These are phyloP conservation scores for Lachancea waltii DNA, from an alignment of 805 yeast genomes.

Conservation along the genomic window DNA sequence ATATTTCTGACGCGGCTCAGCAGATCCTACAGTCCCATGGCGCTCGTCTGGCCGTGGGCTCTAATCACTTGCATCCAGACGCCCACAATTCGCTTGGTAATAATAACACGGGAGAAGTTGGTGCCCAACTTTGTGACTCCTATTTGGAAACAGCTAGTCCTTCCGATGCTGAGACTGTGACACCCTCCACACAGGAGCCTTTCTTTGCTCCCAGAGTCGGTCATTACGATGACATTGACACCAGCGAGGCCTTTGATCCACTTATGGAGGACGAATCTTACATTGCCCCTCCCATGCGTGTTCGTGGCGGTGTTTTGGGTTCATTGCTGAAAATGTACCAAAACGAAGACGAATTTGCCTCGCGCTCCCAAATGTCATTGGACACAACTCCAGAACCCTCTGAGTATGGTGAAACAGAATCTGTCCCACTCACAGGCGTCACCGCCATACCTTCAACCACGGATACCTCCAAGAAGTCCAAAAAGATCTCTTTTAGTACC, in stretches of 20 bases:
- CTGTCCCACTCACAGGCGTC: constrained; percentile 4
- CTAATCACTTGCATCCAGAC: neutral
- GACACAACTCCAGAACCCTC: constrained; percentile 13
- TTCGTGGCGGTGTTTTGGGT: constrained; percentile 82
- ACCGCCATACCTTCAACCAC: constrained; percentile 5
- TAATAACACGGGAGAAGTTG: constrained; percentile 15
- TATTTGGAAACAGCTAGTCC: constrained; percentile 3
- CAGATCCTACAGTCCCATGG: constrained; percentile 47
- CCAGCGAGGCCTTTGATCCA: constrained; percentile 34
- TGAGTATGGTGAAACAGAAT: constrained; percentile 2
- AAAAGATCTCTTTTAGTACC: constrained; percentile 10
- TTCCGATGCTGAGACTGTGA: constrained; percentile 18
- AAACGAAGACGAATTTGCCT: constrained; percentile 15
- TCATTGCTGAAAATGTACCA: constrained; percentile 68
- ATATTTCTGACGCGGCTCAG: constrained; percentile 47
- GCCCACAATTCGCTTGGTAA: constrained; percentile 2
- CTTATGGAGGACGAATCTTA: constrained; percentile 26
- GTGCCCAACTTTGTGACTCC: constrained; percentile 6
- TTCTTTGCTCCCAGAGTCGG: constrained; percentile 41
- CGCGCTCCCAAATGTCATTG: constrained; percentile 15
- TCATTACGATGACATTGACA: constrained; percentile 32
- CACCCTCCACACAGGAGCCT: constrained; percentile 16
- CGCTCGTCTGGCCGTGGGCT: constrained; percentile 12
- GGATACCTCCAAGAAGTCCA: constrained; percentile 7
- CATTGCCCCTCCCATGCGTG: constrained; percentile 56